A percentile compares a stretch with the other conserved stretches of the same genome.
Evolutionary conservation across 2,329 filamentous ascomycete species (phyloP).

Genomic region (Pseudogymnoascus sp.): DNA sequence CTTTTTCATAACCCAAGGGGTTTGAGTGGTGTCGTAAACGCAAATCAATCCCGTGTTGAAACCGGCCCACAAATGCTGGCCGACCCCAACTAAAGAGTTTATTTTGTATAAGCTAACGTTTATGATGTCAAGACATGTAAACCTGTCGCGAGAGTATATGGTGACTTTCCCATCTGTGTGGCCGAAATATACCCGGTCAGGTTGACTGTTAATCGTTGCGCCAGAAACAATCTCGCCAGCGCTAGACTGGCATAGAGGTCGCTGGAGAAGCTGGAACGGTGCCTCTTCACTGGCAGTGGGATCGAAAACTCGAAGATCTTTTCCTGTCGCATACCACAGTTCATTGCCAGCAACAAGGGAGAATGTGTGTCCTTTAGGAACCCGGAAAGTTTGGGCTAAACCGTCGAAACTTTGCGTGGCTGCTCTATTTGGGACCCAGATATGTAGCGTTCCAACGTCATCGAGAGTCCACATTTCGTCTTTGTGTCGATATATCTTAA

Average conservation of each 20-base stretch:
- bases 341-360: constrained; percentile 79
- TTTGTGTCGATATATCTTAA: constrained; percentile 75
- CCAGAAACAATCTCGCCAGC: constrained; percentile 85
- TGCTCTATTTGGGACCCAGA: constrained; percentile 72
- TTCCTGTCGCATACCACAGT: constrained; percentile 81
- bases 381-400: constrained; percentile 63
- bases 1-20: constrained; percentile 86
- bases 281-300: constrained; percentile 57
- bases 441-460: constrained; percentile 73
- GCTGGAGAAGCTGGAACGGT: constrained; percentile 66
- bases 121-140: constrained; percentile 67
- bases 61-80: constrained; percentile 79
- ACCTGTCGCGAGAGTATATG: constrained; percentile 72
- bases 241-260: constrained; percentile 60
- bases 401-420: constrained; percentile 66
- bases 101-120: constrained; percentile 94
- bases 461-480: constrained; percentile 93
- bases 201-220: constrained; percentile 62
- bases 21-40: constrained; percentile 74
- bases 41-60: constrained; percentile 92
- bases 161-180: constrained; percentile 91
- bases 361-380: constrained; percentile 75
- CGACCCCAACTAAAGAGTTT: constrained; percentile 73
- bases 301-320: constrained; percentile 75
- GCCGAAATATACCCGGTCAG: constrained; percentile 77